Evolutionary conservation across 805 yeast genomes (phyloP), one percentile per base, ranked within the genome.

Genomic region (Diddensiella caesifluorescens): DNA sequence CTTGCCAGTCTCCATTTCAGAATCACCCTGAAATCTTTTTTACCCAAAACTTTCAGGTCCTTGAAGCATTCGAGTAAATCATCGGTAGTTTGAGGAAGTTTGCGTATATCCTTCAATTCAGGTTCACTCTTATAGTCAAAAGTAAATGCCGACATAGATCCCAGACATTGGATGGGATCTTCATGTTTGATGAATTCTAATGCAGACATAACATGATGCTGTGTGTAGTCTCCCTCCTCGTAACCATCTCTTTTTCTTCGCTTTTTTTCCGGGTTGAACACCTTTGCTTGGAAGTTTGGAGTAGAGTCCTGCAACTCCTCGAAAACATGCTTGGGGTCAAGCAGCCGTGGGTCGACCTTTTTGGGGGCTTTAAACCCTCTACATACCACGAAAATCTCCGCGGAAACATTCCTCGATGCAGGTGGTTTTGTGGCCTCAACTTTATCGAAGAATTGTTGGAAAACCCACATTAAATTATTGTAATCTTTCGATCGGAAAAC

Each of bases 371-470:
- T 90, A 70, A 84, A 92, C 9, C 94, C 94, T 62, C 80, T 80
- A 67, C 99, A 92, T 27, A 89, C 97, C 35, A 92, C 98, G 60
- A 92, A 92, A 57, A 92, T 92, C 71, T 92, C 99, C 2, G 99
- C 99, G 60, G 97, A 90, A 25, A 92, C 99, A 64, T 87, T 88
- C 80, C 99, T 89, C 28, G 97, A 88, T 5, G 97, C 89, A 5
- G 99, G 97, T 5, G 99, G 99, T 60, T 92, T 92, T 0, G 99
- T 92, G 15, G 99, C 99, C 64, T 92, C 97, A 41, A 92, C 97
- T 59, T 83, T 89, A 41, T 88, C 95, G 59, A 92, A 92, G 43
- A 92, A 71, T 64, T 92, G 98, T 58, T 87, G 88, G 68, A 92
- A 90, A 3, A 90, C 95, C 99, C 99, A 92, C 75, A 92, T 75